These are phyloP conservation scores for Calycina marina DNA, from an alignment of 2,329 filamentous ascomycete species.

Conservation along the genomic window DNA sequence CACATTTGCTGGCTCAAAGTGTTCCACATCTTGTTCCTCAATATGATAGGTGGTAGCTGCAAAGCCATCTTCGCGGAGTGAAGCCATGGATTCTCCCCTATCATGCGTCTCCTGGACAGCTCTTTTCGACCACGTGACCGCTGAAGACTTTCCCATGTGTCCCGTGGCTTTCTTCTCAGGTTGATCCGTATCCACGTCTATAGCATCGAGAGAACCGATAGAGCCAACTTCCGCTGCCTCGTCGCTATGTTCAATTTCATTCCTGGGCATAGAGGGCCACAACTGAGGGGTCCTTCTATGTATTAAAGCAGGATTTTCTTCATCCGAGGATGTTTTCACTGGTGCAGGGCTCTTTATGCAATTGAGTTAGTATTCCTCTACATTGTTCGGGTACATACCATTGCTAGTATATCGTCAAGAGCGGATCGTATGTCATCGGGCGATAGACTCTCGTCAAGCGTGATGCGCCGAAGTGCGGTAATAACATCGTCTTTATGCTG, in stretches of 20 bases:
- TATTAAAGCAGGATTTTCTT: constrained; percentile 1
- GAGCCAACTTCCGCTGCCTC: constrained; percentile 15
- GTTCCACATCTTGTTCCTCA: constrained; percentile 13
- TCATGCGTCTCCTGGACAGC: constrained; percentile 7
- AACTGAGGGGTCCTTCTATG: no score
- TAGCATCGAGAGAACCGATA: constrained; percentile 15
- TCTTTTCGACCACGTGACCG: constrained; percentile 14
- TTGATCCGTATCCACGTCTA: constrained; percentile 13
- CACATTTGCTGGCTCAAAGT: constrained; percentile 8
- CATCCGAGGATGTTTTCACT: constrained; percentile 1
- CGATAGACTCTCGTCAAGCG: constrained; percentile 8
- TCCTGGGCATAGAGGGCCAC: no score
- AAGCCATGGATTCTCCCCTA: background rate
- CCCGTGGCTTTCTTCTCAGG: constrained; percentile 13
- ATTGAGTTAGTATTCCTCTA: no score
- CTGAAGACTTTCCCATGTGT: constrained; percentile 14
- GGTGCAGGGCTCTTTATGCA: background rate
- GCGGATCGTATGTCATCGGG: constrained; percentile 9
- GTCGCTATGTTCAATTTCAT: constrained; percentile 4
- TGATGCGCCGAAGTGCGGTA: constrained; percentile 12
- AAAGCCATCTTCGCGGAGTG: constrained; percentile 2
- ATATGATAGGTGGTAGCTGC: constrained; percentile 12
- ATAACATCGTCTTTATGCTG: constrained; percentile 11
- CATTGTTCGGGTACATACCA: constrained; percentile 10
- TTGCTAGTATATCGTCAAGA: constrained; percentile 12